These are phyloP conservation scores for Naganishia kalamii DNA, from an alignment of 768 basidiomycete genomes.

Conservation along the genomic window DNA sequence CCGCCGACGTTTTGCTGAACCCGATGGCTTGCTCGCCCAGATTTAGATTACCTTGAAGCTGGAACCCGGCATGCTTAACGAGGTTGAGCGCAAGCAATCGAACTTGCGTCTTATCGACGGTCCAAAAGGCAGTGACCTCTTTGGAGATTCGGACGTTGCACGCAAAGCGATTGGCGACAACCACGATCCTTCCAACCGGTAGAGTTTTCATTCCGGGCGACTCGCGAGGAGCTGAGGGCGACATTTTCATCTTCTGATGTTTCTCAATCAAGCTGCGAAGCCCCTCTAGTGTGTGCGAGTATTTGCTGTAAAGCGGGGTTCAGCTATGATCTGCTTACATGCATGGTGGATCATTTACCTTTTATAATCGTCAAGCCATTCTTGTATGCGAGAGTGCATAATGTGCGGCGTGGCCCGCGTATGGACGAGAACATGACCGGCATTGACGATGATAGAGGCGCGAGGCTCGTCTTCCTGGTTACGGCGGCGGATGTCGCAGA, in stretches of 20 bases:
- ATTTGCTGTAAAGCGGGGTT: not conserved
- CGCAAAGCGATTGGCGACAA: not conserved
- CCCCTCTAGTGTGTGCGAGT: conserved; percentile 6
- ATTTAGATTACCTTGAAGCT: not conserved
- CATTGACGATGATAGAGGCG: conserved; percentile 3
- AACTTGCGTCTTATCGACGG: not conserved
- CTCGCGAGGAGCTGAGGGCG: not conserved
- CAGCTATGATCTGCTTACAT: not conserved
- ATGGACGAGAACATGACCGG: not conserved
- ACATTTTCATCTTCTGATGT: not conserved
- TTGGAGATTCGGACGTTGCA: conserved; percentile 10
- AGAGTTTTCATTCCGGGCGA: not conserved
- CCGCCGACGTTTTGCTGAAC: conserved; percentile 11
- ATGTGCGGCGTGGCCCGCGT: conserved; percentile 4
- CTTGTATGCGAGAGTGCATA: conserved; percentile 7
- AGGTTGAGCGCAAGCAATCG: not conserved
- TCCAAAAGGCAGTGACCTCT: conserved; percentile 8
- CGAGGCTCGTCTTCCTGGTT: not conserved
- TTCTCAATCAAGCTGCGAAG: not conserved
- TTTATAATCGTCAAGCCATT: conserved; percentile 13
- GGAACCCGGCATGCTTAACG: not conserved
- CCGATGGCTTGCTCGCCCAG: conserved; percentile 19
- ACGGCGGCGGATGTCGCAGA: not conserved
- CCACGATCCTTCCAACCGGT: not conserved
- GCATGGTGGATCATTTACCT: not conserved